phyloP scores from a whole-genome alignment of 192 early-diverging fungal genomes.

The Coemansia sp. region DNA sequence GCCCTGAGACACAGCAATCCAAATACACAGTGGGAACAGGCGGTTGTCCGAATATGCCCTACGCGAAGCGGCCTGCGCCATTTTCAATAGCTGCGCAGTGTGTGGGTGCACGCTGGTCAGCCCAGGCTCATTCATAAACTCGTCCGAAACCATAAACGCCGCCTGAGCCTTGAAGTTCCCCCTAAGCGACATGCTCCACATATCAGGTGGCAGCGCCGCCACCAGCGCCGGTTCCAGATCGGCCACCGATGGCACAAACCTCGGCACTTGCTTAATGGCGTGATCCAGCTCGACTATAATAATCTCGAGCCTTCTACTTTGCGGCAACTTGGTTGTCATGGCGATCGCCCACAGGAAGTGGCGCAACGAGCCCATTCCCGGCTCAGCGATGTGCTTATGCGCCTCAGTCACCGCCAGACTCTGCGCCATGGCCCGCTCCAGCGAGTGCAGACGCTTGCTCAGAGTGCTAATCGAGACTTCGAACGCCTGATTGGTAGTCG shows the following conservation, averaged over 20 bases:
- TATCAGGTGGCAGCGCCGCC: conserved; percentile 8
- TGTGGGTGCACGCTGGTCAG: neutral
- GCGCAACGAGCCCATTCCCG: conserved; percentile 12
- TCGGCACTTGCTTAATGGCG: conserved; percentile 9
- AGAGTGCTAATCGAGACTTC: neutral
- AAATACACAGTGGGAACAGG: conserved; percentile 21
- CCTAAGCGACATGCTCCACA: conserved; percentile 10
- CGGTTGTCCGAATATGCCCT: conserved; percentile 14
- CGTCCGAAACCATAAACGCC: conserved; percentile 34
- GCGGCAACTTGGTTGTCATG: neutral
- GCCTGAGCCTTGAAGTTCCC: conserved; percentile 34
- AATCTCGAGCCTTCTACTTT: neutral
- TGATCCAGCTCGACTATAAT: conserved; percentile 14
- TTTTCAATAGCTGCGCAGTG: neutral
- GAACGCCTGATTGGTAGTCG: neutral
- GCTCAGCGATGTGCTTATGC: neutral
- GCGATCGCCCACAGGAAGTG: conserved; percentile 32
- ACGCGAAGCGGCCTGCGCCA: neutral
- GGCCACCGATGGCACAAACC: conserved; percentile 6
- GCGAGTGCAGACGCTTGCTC: conserved; percentile 13
- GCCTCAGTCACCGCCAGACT: neutral
- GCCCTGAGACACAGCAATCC: conserved; percentile 26
- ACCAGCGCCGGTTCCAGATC: conserved; percentile 39
- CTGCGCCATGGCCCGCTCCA: conserved; percentile 6
- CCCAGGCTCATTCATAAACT: conserved; percentile 2